These are phyloP conservation scores for Fusarium duplospermum DNA, from an alignment of 2,329 filamentous ascomycete species.

Conservation along the genomic window DNA sequence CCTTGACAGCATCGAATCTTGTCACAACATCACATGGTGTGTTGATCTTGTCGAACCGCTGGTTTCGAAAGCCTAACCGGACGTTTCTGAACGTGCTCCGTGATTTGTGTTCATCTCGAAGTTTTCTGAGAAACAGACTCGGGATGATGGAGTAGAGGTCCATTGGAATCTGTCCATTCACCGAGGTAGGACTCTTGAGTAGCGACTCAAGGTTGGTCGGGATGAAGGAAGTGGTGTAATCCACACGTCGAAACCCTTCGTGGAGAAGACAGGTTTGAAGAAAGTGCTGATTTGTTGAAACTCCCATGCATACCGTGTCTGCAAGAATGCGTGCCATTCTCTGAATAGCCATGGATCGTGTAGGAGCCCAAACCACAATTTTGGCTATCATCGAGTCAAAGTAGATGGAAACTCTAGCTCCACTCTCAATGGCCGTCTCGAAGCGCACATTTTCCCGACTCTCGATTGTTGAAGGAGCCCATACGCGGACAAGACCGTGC, in stretches of 20 bases:
- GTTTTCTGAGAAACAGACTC: background rate
- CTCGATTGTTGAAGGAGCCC: conserved; percentile 37
- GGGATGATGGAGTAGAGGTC: background rate
- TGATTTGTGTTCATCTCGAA: background rate
- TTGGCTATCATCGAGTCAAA: conserved; percentile 62
- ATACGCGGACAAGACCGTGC: conserved; percentile 47
- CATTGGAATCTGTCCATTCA: background rate
- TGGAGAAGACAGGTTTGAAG: conserved; percentile 74
- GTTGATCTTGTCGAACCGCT: background rate
- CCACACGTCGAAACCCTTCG: conserved; percentile 60
- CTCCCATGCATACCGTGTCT: conserved; percentile 52
- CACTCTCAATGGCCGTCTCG: conserved; percentile 54
- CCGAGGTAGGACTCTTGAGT: conserved; percentile 52
- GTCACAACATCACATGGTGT: background rate
- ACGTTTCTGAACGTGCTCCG: background rate
- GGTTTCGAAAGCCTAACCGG: background rate
- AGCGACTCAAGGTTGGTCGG: conserved; percentile 71
- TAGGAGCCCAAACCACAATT: conserved; percentile 57
- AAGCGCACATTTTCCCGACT: conserved; percentile 47
- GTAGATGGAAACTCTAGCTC: conserved; percentile 54
- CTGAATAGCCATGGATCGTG: conserved; percentile 48
- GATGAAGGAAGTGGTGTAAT: conserved; percentile 74
- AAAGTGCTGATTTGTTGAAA: conserved; percentile 56
- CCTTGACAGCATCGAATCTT: background rate
- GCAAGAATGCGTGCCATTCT: conserved; percentile 50